Conservation (phyloP, 441 rosid species). For the Syzygium malaccense region DNA sequence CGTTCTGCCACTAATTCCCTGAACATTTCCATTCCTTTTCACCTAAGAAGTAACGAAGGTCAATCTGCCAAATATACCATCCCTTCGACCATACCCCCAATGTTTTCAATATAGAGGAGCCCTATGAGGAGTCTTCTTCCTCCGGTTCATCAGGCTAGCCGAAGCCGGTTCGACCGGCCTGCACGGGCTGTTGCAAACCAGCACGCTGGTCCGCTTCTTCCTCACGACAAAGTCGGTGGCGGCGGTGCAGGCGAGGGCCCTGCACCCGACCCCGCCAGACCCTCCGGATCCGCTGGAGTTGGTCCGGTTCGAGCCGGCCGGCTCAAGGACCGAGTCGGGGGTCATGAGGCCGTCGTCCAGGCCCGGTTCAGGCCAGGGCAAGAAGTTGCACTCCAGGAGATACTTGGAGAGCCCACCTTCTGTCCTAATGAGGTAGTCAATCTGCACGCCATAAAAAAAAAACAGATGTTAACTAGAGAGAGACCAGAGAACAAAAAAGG, state of each 20-base stretch:
- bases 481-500: neutral
- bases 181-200: conserved; percentile 19
- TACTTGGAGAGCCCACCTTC: conserved; percentile 51
- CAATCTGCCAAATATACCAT: neutral
- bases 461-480: neutral
- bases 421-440: conserved; percentile 41
- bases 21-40: neutral
- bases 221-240: conserved; percentile 55
- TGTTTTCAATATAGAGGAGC: conserved; percentile 62
- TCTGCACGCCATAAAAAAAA: conserved; percentile 17
- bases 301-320: conserved; percentile 42
- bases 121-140: conserved; percentile 76
- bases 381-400: conserved; percentile 54
- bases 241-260: conserved; percentile 54
- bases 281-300: conserved; percentile 29
- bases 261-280: conserved; percentile 47
- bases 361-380: conserved; percentile 46
- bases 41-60: neutral
- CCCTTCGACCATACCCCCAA: neutral
- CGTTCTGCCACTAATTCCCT: neutral
- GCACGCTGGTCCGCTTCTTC: conserved; percentile 72
- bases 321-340: conserved; percentile 63
- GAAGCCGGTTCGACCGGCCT: conserved; percentile 28
- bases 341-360: conserved; percentile 41
- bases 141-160: conserved; percentile 42